Conservation (phyloP, 176 grass and related monocot genomes). For the Ampelocalamus luodianensis region DNA sequence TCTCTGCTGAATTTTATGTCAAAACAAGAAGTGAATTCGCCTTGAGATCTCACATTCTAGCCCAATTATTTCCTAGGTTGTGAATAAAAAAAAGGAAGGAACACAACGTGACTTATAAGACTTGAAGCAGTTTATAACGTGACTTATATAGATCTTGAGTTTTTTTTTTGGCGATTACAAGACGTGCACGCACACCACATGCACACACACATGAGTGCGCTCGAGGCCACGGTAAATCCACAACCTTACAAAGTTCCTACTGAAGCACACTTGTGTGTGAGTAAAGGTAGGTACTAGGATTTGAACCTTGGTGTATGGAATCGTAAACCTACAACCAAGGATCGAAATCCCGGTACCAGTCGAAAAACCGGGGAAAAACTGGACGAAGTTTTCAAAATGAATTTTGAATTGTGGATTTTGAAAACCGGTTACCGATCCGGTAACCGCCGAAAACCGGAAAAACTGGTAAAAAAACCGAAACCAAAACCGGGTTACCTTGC, state of each 20-base stretch:
- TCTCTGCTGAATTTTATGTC: slow-evolving; percentile 26
- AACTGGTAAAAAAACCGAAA: no score
- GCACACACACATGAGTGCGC: background rate
- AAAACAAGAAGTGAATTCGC: background rate
- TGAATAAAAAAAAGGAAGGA: background rate
- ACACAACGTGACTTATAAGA: no score
- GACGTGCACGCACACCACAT: background rate
- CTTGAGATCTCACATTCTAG: background rate
- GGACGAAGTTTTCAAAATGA: no score
- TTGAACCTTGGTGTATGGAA: background rate
- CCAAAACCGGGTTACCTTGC: no score
- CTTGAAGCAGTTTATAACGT: background rate
- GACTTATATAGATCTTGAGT: background rate
- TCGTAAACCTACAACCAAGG: no score
- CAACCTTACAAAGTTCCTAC: background rate
- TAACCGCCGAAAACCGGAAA: no score
- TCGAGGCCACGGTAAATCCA: background rate
- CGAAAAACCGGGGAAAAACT: no score
- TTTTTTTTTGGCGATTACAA: background rate
- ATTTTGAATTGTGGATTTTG: no score
- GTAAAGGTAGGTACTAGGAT: background rate
- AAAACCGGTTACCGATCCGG: no score
- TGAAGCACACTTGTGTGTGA: background rate
- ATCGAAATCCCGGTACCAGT: no score
- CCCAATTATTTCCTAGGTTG: slow-evolving; percentile 17